These are phyloP conservation scores for Solanum arcanum DNA, from an alignment of 257 asterid genomes.

Conservation along the genomic window DNA sequence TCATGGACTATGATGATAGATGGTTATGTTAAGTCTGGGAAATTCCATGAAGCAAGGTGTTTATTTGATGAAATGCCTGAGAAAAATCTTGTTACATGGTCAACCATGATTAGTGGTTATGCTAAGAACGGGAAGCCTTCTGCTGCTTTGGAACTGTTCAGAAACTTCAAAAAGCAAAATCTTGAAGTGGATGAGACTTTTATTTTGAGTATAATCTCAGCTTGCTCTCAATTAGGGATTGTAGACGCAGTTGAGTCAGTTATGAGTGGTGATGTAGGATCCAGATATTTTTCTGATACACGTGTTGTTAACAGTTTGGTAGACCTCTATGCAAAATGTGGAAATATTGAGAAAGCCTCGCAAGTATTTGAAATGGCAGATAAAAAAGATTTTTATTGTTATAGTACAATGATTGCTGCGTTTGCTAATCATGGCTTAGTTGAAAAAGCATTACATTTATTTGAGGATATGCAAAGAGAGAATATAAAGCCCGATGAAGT, in stretches of 20 bases:
- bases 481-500: conserved; percentile 8
- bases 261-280: neutral
- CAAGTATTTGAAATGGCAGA: neutral
- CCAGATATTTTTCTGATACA: neutral
- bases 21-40: conserved; percentile 2
- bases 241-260: conserved; percentile 2
- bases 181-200: neutral
- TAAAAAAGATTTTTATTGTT: conserved; percentile 1
- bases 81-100: conserved; percentile 1
- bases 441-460: neutral
- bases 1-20: conserved; percentile 13
- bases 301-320: conserved; percentile 3
- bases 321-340: neutral
- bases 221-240: conserved; percentile 12
- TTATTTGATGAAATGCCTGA: conserved; percentile 1
- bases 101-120: neutral
- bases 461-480: conserved; percentile 2
- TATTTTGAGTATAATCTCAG: conserved; percentile 2
- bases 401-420: conserved; percentile 4
- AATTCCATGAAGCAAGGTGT: neutral
- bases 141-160: neutral
- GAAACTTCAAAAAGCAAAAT: neutral
- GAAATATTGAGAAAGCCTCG: neutral
- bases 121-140: neutral
- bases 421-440: conserved; percentile 4